These are phyloP conservation scores for Bruguiera parviflora DNA, from an alignment of 345 rosid genomes.

Conservation along the genomic window DNA sequence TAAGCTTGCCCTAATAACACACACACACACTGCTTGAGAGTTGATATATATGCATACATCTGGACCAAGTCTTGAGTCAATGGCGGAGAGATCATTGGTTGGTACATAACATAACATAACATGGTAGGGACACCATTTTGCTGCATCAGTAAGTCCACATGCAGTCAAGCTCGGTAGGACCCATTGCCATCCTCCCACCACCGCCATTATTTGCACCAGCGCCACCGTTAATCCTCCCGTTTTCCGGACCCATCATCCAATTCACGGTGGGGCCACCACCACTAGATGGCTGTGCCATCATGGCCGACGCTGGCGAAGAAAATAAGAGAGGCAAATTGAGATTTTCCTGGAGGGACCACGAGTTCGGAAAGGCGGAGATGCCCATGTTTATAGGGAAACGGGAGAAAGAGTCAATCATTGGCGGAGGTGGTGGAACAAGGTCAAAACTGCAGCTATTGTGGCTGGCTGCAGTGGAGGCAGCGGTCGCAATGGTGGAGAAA, in stretches of 20 bases:
- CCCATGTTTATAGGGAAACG: constrained; percentile 34
- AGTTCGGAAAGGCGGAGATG: constrained; percentile 48
- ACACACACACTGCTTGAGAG: too few relatives aligned
- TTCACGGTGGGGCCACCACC: constrained; percentile 24
- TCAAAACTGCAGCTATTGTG: constrained; percentile 27
- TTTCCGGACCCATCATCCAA: constrained; percentile 35
- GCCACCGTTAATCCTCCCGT: constrained; percentile 12
- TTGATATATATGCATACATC: too few relatives aligned
- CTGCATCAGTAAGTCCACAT: constrained; percentile 48
- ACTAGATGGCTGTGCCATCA: constrained; percentile 8
- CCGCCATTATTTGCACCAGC: neutral
- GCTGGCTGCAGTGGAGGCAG: constrained; percentile 36
- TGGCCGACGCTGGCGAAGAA: constrained; percentile 25
- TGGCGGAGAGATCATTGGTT: neutral
- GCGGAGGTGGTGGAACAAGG: constrained; percentile 27
- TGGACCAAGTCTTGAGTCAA: too few relatives aligned
- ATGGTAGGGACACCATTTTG: too few relatives aligned
- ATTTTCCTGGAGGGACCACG: constrained; percentile 78
- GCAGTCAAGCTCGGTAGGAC: constrained; percentile 67
- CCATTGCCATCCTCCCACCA: constrained; percentile 40
- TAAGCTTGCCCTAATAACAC: neutral
- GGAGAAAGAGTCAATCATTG: constrained; percentile 6
- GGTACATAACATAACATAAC: neutral
- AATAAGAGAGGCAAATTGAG: constrained; percentile 62
- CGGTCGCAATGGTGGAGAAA: constrained; percentile 89